Evolutionary conservation across 1,284 basidiomycete species (phyloP), one percentile per base, ranked within the genome.

Genomic region (Marasmius tenuissimus): DNA sequence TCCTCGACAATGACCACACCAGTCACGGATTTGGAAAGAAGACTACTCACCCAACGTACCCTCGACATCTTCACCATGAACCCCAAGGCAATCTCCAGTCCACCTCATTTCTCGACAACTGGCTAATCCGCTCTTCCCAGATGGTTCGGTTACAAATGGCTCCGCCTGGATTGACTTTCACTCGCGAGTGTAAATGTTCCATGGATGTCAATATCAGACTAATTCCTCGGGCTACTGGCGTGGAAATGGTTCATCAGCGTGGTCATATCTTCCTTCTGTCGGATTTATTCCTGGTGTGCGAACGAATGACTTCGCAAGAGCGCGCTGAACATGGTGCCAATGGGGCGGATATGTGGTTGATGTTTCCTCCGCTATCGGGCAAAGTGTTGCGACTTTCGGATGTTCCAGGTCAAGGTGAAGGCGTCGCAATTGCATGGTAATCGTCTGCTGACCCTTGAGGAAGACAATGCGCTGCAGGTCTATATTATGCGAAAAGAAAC

Each of bases 61-160:
- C 77, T 98, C 38, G 97, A 99, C 74, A 89, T 99, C 52, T 99
- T 99, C 73, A 93, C 94, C 1, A 97, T 99, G 96, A 85, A 87
- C 68, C 91, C 93, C 4, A 96, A 96, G 85, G 96, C 93, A 68
- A 62, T 80, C 76, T n/a, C 18, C 27, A 22, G 3, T 27, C 58
- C 47, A 52, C 38, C 9, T 42, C 33, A 1, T 58, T 51, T 55
- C 57, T 39, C 22, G 51, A 37, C 45, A 45, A 16, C 45, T 63
- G 62, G 66, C 67, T 58, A 27, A 59, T 57, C 56, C 68, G 59
- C 66, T 56, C 53, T 59, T 49, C 40, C 12, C 72, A 97, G 94
- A 85, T 86, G 78, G 96, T 97, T 67, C 92, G 91, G 66, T 81
- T 99, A 57, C 96, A 98, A 78, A 96, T 99, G 77, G 81, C 85